Conservation (phyloP, 2,329 filamentous ascomycete species). For the Teratosphaeria zuluensis region DNA sequence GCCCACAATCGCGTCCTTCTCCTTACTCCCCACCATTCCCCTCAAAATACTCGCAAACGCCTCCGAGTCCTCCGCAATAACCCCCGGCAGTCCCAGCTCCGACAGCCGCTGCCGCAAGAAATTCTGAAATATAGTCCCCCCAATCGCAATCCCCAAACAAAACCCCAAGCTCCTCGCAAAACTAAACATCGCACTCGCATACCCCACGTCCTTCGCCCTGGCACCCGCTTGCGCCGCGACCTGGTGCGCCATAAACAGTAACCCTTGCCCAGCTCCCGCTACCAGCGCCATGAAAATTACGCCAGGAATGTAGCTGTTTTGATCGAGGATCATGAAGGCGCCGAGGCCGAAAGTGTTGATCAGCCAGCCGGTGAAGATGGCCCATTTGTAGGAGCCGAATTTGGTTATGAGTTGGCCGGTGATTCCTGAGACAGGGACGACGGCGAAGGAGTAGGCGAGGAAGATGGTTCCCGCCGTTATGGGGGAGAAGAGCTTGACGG, state of each 20-base stretch:
- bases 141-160: slow-evolving; percentile 40
- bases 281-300: slow-evolving; percentile 39
- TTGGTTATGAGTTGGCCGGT: slow-evolving; percentile 22
- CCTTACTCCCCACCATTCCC: slow-evolving; percentile 5
- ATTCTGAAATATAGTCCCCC: slow-evolving; percentile 34
- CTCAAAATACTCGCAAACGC: slow-evolving; percentile 12
- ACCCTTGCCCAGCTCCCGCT: slow-evolving; percentile 32
- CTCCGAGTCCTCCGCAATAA: slow-evolving; percentile 13
- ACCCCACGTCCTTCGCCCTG: slow-evolving; percentile 24
- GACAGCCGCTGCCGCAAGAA: slow-evolving; percentile 11
- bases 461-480: slow-evolving; percentile 31
- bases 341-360: slow-evolving; percentile 35
- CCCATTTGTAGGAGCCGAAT: slow-evolving; percentile 20
- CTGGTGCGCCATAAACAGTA: slow-evolving; percentile 33
- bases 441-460: slow-evolving; percentile 27
- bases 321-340: slow-evolving; percentile 32
- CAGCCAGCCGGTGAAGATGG: slow-evolving; percentile 18
- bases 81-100: slow-evolving; percentile 3
- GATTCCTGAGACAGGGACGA: slow-evolving; percentile 15
- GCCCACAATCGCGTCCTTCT: slow-evolving; percentile 6
- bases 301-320: slow-evolving; percentile 25
- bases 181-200: slow-evolving; percentile 33
- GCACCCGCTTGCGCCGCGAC: slow-evolving; percentile 35
- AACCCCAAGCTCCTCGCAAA: slow-evolving; percentile 41
- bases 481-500: slow-evolving; percentile 30